Percentiles rank a stretch among this genome's conserved stretches.
These are phyloP conservation scores for Colletotrichum plurivorum DNA, from an alignment of 2,329 filamentous ascomycete genomes.

Conservation along the genomic window DNA sequence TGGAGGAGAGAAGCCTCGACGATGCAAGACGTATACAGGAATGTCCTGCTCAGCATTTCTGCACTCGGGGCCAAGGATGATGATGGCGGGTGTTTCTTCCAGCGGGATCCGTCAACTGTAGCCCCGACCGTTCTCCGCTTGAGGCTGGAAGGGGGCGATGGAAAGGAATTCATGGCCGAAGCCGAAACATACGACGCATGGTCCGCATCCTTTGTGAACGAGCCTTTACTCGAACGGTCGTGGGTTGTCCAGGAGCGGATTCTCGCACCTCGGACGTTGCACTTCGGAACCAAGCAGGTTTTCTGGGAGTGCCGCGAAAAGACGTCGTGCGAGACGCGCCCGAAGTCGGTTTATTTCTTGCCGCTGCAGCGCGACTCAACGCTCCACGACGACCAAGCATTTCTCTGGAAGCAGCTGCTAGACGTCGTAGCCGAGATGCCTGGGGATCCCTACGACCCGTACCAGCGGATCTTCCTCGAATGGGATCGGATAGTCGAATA, in stretches of 20 bases:
- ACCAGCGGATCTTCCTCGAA: background rate
- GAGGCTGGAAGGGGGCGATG: background rate
- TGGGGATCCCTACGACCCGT: too few relatives aligned
- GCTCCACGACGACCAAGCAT: background rate
- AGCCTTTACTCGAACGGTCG: background rate
- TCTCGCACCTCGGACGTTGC: background rate
- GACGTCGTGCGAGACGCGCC: background rate
- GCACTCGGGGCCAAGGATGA: conserved; percentile 34
- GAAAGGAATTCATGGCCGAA: too few relatives aligned
- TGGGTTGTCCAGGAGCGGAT: conserved; percentile 8
- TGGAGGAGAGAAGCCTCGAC: conserved; percentile 42
- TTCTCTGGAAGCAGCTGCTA: conserved; percentile 6
- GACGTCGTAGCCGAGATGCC: background rate
- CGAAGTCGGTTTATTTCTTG: background rate
- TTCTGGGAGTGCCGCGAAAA: conserved; percentile 4
- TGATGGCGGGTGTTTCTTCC: conserved; percentile 23
- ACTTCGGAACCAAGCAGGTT: background rate
- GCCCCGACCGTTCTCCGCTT: too few relatives aligned
- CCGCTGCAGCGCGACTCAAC: too few relatives aligned
- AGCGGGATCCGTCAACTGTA: background rate
- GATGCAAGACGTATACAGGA: conserved; percentile 41
- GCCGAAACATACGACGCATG: too few relatives aligned
- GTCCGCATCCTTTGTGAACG: too few relatives aligned
- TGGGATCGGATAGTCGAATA: background rate
- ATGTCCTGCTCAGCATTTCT: conserved; percentile 34